These are phyloP conservation scores for Penicillium tannophilum DNA, from an alignment of 495 filamentous ascomycete genomes.

Conservation along the genomic window DNA sequence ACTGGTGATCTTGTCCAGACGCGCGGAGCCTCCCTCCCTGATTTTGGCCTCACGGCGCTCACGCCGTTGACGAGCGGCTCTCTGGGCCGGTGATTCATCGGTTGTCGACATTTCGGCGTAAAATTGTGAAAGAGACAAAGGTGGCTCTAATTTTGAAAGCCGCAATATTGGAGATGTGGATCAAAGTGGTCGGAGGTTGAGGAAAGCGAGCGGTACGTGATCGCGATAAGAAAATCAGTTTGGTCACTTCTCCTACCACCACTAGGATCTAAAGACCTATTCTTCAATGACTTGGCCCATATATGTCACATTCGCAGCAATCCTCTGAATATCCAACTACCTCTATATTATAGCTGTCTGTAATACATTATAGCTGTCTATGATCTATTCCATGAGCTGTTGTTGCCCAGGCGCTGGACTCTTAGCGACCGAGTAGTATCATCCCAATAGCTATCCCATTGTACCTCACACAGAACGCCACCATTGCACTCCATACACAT, in stretches of 20 bases:
- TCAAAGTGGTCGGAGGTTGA: neutral
- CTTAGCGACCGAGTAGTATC: neutral
- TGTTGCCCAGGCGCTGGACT: neutral
- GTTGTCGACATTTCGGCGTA: constrained; percentile 35
- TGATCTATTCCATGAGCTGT: no score
- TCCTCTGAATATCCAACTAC: no score
- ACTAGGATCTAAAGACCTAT: neutral
- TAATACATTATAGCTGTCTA: no score
- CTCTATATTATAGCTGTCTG: no score
- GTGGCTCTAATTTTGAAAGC: neutral
- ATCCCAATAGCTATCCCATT: neutral
- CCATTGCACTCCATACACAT: neutral
- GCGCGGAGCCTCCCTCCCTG: constrained; percentile 72
- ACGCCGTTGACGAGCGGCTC: constrained; percentile 82
- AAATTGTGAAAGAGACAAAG: neutral
- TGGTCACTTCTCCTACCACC: neutral
- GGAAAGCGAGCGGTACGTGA: constrained; percentile 5
- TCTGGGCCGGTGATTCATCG: constrained; percentile 59
- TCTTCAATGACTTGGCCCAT: neutral
- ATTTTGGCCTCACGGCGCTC: constrained; percentile 91
- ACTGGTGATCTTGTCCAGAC: constrained; percentile 84
- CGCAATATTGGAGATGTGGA: constrained; percentile 1
- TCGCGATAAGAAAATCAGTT: constrained; percentile 11
- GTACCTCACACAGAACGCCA: neutral
- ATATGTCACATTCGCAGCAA: no score